Evolutionary conservation across 306 rosid genomes (phyloP).

Genomic region (Pueraria montana): DNA sequence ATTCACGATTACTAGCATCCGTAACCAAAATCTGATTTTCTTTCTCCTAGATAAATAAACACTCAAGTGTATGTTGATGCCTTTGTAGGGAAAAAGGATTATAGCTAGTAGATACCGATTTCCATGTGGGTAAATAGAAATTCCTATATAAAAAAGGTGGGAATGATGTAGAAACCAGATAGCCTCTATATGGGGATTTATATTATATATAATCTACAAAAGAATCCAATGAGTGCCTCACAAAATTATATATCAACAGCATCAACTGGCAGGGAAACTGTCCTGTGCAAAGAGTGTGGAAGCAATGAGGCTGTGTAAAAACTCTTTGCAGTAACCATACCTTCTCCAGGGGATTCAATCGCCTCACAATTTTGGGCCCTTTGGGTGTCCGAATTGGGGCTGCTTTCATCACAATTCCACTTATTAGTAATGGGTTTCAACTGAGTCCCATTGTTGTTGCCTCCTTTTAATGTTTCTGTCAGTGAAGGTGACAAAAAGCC

Average conservation of each 20-base stretch:
- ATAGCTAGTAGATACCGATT: constrained; percentile 1
- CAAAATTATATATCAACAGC: constrained; percentile 72
- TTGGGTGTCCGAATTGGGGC: constrained; percentile 63
- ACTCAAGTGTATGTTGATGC: constrained; percentile 6
- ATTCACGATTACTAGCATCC: constrained; percentile 34
- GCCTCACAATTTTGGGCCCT: constrained; percentile 65
- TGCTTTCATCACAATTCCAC: constrained; percentile 48
- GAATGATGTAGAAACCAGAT: constrained; percentile 39
- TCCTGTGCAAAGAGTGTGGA: constrained; percentile 70
- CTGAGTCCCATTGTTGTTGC: constrained; percentile 47
- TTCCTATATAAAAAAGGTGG: constrained; percentile 31
- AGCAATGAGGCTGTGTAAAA: constrained; percentile 61
- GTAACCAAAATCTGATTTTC: constrained; percentile 42
- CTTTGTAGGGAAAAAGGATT: constrained; percentile 1
- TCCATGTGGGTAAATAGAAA: constrained; percentile 26
- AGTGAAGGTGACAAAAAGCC: constrained; percentile 46
- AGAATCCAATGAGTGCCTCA: constrained; percentile 59
- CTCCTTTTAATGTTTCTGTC: constrained; percentile 49
- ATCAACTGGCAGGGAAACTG: constrained; percentile 91
- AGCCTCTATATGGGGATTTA: constrained; percentile 53
- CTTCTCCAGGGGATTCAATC: constrained; percentile 50
- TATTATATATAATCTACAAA: constrained; percentile 51
- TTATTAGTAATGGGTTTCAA: constrained; percentile 44
- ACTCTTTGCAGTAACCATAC: constrained; percentile 53
- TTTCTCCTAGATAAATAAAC: constrained; percentile 14